These are phyloP conservation scores for Talaromyces sp. DNA, from an alignment of 2,329 filamentous ascomycete species.

Conservation along the genomic window DNA sequence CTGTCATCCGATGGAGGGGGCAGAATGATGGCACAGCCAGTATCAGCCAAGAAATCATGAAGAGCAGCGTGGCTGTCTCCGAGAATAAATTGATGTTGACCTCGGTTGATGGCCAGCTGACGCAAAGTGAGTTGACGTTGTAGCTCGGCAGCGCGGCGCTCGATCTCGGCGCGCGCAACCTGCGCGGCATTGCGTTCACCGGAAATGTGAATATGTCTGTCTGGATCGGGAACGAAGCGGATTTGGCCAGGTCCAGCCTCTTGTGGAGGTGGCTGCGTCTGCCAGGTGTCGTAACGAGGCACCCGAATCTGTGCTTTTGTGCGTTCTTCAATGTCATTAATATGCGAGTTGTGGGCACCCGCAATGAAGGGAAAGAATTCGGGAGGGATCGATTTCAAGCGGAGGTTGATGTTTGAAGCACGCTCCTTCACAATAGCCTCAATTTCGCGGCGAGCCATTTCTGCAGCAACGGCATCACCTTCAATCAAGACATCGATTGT, in stretches of 20 bases:
- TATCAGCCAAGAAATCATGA: constrained; percentile 82
- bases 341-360: constrained; percentile 64
- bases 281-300: constrained; percentile 73
- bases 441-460: constrained; percentile 76
- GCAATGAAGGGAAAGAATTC: constrained; percentile 96
- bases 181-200: constrained; percentile 81
- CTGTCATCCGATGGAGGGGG: constrained; percentile 71
- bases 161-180: constrained; percentile 71
- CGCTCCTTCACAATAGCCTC: constrained; percentile 82
- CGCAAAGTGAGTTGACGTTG: constrained; percentile 69
- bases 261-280: constrained; percentile 59
- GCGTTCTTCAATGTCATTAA: constrained; percentile 63
- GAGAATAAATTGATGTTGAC: constrained; percentile 90
- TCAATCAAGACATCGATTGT: constrained; percentile 83
- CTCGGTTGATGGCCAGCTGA: constrained; percentile 74
- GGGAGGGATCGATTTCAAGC: constrained; percentile 75
- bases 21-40: constrained; percentile 81
- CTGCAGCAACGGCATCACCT: constrained; percentile 82
- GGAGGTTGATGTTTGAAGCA: constrained; percentile 72
- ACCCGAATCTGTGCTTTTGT: constrained; percentile 77
- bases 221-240: constrained; percentile 63
- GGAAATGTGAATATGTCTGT: constrained; percentile 75
- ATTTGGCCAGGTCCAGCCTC: constrained; percentile 59
- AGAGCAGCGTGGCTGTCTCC: constrained; percentile 73
- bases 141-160: constrained; percentile 70